phyloP scores from a whole-genome alignment of 1,284 basidiomycete genomes.

The Pseudozyma hubeiensis region DNA sequence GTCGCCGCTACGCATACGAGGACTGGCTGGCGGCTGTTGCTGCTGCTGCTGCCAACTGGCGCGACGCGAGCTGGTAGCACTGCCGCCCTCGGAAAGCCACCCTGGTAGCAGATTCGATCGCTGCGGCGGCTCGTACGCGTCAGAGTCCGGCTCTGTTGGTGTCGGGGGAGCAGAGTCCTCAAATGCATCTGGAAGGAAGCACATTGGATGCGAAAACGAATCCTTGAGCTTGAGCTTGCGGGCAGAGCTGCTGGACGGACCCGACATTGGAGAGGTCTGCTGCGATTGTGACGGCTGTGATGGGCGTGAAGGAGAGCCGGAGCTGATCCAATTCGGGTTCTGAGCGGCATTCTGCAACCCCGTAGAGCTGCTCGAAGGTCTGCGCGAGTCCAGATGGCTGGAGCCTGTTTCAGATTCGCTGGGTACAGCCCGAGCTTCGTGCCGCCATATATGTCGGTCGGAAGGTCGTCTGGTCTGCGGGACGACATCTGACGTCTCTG shows the following conservation, averaged over 20 bases:
- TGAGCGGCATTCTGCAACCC: neutral
- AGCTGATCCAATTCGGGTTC: neutral
- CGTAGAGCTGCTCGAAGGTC: conserved; percentile 7
- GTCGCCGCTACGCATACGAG: neutral
- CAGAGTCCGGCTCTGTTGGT: conserved; percentile 33
- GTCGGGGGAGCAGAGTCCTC: conserved; percentile 48
- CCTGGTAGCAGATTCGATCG: conserved; percentile 26
- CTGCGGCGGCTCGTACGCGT: conserved; percentile 26
- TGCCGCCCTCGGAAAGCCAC: conserved; percentile 40
- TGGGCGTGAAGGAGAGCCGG: conserved; percentile 10
- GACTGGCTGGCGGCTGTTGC: conserved; percentile 2
- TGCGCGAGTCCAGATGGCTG: neutral
- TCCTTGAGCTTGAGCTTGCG: conserved; percentile 30
- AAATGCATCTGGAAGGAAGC: conserved; percentile 49
- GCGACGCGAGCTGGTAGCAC: conserved; percentile 37
- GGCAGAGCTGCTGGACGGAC: neutral
- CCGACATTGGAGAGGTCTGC: conserved; percentile 19
- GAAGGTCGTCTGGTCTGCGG: neutral
- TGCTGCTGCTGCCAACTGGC: conserved; percentile 41
- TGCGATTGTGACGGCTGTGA: conserved; percentile 2
- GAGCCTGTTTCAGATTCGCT: conserved; percentile 4
- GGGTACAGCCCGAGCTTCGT: neutral
- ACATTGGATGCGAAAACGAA: conserved; percentile 47
- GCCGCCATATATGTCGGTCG: neutral
- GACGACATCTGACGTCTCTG: neutral